Evolutionary conservation across 306 rosid genomes (phyloP).

Genomic region (Gillenia trifoliata): DNA sequence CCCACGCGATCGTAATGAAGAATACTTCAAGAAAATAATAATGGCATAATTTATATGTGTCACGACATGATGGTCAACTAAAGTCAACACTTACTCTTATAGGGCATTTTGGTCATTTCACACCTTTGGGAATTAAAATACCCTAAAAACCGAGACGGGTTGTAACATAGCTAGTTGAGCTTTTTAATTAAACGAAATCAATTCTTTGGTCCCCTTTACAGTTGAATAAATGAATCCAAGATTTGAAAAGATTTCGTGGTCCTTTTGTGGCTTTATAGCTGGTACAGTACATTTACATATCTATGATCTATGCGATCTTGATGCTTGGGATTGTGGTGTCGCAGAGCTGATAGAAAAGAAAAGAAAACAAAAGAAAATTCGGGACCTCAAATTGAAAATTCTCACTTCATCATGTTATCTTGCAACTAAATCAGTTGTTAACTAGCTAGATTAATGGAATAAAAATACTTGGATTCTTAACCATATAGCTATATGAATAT

Average conservation of each 20-base stretch:
- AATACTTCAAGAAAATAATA: too few relatives aligned
- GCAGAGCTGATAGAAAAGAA: background rate
- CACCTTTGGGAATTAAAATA: too few relatives aligned
- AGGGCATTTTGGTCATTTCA: too few relatives aligned
- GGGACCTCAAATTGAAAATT: background rate
- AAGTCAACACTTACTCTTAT: too few relatives aligned
- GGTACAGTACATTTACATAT: slow-evolving; percentile 2
- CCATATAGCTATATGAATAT: background rate
- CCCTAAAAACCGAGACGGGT: too few relatives aligned
- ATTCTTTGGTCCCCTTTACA: slow-evolving; percentile 29
- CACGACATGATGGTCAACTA: too few relatives aligned
- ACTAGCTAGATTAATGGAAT: too few relatives aligned
- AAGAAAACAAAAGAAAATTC: background rate
- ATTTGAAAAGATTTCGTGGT: slow-evolving; percentile 39
- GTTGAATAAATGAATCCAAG: slow-evolving; percentile 30
- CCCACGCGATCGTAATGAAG: too few relatives aligned
- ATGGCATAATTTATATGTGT: too few relatives aligned
- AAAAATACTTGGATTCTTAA: background rate
- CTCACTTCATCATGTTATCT: background rate
- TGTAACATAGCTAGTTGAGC: too few relatives aligned
- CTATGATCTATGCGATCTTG: background rate
- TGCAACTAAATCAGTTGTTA: background rate
- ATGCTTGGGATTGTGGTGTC: slow-evolving; percentile 4
- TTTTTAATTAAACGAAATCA: background rate
- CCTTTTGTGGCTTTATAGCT: slow-evolving; percentile 20